A percentile compares a stretch with the other conserved stretches of the same genome.
Conservation (phyloP, 768 basidiomycete genomes). For the Termitomyces sp. region DNA sequence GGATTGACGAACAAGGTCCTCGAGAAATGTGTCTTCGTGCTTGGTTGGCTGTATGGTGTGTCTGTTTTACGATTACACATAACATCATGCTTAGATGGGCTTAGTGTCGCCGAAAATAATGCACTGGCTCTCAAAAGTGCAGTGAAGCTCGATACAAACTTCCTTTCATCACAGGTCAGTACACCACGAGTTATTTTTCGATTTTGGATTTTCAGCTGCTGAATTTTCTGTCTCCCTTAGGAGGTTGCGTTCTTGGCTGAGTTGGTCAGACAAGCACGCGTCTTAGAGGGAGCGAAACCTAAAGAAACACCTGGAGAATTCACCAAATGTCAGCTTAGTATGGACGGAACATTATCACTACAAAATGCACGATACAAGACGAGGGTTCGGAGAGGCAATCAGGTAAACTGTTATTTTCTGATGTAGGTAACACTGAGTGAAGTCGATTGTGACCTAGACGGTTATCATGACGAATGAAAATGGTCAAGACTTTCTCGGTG, state of each 20-base stretch:
- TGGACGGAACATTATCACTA: slow-evolving; percentile 24
- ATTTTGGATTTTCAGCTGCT: neutral
- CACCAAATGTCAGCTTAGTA: slow-evolving; percentile 12
- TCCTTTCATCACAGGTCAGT: slow-evolving; percentile 17
- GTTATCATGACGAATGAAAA: slow-evolving; percentile 27
- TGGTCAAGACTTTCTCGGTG: slow-evolving; percentile 26
- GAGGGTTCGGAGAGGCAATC: slow-evolving; percentile 26
- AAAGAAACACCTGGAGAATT: slow-evolving; percentile 29
- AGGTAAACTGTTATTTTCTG: slow-evolving; percentile 21
- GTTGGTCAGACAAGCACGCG: slow-evolving; percentile 24
- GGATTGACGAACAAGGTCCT: slow-evolving; percentile 19
- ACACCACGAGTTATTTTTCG: neutral
- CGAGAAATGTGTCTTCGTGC: slow-evolving; percentile 29
- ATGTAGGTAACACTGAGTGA: neutral
- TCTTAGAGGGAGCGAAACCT: slow-evolving; percentile 27
- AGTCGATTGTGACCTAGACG: neutral
- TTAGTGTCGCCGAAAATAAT: slow-evolving; percentile 19
- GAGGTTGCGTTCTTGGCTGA: slow-evolving; percentile 24
- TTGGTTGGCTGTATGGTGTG: slow-evolving; percentile 32
- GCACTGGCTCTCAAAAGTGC: neutral
- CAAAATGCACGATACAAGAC: slow-evolving; percentile 37
- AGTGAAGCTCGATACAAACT: slow-evolving; percentile 15
- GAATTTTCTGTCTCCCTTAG: slow-evolving; percentile 10
- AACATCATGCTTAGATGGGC: neutral
- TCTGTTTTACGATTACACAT: neutral